phyloP scores from a whole-genome alignment of 2,329 filamentous ascomycete genomes.

The Monosporascus sp. region DNA sequence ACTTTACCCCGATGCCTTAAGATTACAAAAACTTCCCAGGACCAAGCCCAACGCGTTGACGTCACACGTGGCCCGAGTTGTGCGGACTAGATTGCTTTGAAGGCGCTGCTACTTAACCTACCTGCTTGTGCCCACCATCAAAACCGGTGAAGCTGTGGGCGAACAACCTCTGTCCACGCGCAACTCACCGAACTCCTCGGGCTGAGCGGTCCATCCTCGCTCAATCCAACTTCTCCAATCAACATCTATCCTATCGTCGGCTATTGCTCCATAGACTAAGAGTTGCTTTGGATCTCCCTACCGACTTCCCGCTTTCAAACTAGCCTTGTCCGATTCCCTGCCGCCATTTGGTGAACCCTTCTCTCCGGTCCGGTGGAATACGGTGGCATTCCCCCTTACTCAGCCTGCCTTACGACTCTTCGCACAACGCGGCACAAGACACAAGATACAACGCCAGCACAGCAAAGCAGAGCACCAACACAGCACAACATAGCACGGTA shows the following conservation, averaged over 20 bases:
- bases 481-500: conserved; percentile 5
- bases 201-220: conserved; percentile 13
- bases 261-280: conserved; percentile 20
- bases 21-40: not conserved
- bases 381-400: conserved; percentile 7
- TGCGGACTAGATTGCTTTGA: not conserved
- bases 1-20: not conserved
- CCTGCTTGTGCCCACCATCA: not conserved
- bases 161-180: conserved; percentile 2
- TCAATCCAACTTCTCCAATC: conserved; percentile 18
- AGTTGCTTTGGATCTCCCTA: conserved; percentile 18
- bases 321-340: conserved; percentile 14
- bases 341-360: conserved; percentile 9
- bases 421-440: conserved; percentile 3
- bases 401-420: conserved; percentile 3
- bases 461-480: not conserved
- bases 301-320: conserved; percentile 15
- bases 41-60: not conserved
- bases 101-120: not conserved
- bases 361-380: not conserved
- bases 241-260: conserved; percentile 18
- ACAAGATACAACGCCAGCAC: not conserved
- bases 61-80: not conserved
- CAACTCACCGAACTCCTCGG: conserved; percentile 27
- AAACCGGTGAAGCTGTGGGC: not conserved